Evolutionary conservation across 192 early-diverging fungal species (phyloP), one percentile per base, ranked within the genome.

Genomic region (Entomortierella beljakovae): DNA sequence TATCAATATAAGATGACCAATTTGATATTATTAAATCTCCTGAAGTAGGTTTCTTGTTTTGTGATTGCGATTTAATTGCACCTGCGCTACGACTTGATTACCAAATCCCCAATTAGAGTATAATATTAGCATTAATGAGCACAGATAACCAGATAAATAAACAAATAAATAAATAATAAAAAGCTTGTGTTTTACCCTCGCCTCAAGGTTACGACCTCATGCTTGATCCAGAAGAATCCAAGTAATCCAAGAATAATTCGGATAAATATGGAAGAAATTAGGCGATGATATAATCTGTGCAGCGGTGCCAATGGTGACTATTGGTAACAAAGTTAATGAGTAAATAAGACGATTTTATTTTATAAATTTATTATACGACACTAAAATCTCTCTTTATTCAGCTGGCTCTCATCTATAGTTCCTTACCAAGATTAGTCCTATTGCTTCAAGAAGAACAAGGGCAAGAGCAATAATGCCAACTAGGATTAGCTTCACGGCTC

Each of bases 11-110:
- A 11, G 94, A 96, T 3, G 83, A 84, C 80, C 92, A 94, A 72
- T 97, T 97, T 61, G 90, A 76, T 23, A 95, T 73, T 37, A 97
- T 92, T 7, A 97, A 57, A 71, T 95, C 90, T 61, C 95, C 95
- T 48, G 87, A 53, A 7, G 88, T 63, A 8, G 57, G 29, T 25
- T 25, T 57, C 49, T 54, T 61, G 57, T 20, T 57, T 46, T 55
- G 54, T 48, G 51, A 15, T 15, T 89, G 60, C 22, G 49, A 43
- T 40, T 61, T 65, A 61, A 56, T 77, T 25, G 68, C 37, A 29
- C 51, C 61, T 49, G 64, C 49, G 13, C 46, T 53, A 16, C 81
- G 73, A 53, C 81, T 82, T 11, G 43, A 46, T 46, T 46, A 15
- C 15, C 43, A 2, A 46, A 54, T 29, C 29, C 26, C 3, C 15